Evolutionary conservation across 2,329 filamentous ascomycete species (phyloP), one percentile per base, ranked within the genome.

Genomic region (Catunica adiposa): DNA sequence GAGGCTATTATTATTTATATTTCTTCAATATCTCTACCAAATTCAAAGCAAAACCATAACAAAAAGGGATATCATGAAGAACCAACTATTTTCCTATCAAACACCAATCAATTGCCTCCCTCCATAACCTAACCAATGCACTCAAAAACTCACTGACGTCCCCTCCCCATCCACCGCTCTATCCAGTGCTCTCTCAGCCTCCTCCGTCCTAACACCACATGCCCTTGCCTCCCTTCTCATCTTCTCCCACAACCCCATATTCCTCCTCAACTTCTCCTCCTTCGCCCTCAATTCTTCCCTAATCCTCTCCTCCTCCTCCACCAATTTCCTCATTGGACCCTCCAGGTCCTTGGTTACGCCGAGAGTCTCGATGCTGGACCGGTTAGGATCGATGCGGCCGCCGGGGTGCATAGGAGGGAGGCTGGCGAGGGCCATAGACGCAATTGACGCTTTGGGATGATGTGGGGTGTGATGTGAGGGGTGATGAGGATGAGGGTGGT

Each of bases 301-400:
- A 37, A 79, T 62, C 59, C 73, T 73, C 63, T 80, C 77, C 62
- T 80, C 78, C 48, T 81, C 78, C 40, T 79, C 77, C 57, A 70
- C 71, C 9, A 80, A 68, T 58, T 75, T 75, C 34, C 70, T 68
- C 60, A 71, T 73, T 63, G 78, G 75, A n/a, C 70, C 64, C 59
- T 78, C 75, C 15, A 78, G 65, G 46, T 80, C 77, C 9, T 73
- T 71, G 31, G 72, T 69, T 23, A 79, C 72, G 15, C 76, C 74
- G 0, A 67, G 56, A 3, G 69, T 68, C 6, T 65, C 64, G 44
- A 75, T 61, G 1, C 74, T 69, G 1, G 70, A 63, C 61, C 73
- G 67, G 17, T 67, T 64, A 1, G 73, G 70, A 58, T 79, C 76
- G 20, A 76, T 63, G 60, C 77, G 78, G 26, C 78, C 78, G 38